phyloP scores from a whole-genome alignment of 768 basidiomycete genomes.

The Megacollybia marginata region DNA sequence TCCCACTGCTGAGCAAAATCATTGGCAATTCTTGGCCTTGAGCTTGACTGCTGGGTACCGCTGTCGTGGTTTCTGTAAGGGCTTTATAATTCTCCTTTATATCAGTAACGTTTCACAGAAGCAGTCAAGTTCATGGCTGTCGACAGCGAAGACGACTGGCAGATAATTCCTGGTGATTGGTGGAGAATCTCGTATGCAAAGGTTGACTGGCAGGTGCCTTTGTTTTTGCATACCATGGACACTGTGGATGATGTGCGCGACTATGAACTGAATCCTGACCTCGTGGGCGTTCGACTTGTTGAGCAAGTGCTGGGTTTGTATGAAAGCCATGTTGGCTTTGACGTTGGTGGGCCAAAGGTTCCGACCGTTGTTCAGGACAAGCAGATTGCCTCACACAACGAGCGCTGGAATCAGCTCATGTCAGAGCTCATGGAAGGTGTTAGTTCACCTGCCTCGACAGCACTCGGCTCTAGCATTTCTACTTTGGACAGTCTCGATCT shows the following conservation, averaged over 20 bases:
- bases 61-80: neutral
- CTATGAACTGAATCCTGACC: constrained; percentile 27
- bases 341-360: neutral
- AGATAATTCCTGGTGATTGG: constrained; percentile 29
- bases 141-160: constrained; percentile 31
- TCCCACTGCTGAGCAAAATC: neutral
- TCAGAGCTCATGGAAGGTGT: constrained; percentile 31
- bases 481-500: neutral
- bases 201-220: constrained; percentile 32
- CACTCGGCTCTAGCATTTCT: neutral
- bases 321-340: constrained; percentile 33
- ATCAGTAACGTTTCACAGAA: neutral
- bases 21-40: neutral
- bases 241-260: constrained; percentile 12
- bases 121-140: constrained; percentile 8
- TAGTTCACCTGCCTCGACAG: neutral
- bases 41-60: neutral
- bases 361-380: constrained; percentile 14
- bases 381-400: constrained; percentile 23
- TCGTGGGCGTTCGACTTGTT: constrained; percentile 31
- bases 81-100: neutral
- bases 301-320: constrained; percentile 29
- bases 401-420: constrained; percentile 35
- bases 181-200: constrained; percentile 32
- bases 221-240: constrained; percentile 5